phyloP scores from a whole-genome alignment of 345 rosid genomes.

The Hibiscus mutabilis region DNA sequence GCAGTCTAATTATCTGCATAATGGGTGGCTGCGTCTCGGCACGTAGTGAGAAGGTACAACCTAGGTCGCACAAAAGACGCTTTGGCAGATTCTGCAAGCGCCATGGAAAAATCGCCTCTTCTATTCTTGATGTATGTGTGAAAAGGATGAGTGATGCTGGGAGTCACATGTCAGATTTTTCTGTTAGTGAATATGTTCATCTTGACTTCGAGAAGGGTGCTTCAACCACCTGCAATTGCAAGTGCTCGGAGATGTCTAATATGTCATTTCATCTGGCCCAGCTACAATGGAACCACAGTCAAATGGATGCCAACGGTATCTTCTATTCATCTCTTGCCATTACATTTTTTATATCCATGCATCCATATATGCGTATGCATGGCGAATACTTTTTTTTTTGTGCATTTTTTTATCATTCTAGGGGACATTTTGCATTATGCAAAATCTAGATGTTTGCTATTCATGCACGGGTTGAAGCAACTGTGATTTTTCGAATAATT shows the following conservation, averaged over 20 bases:
- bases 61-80: constrained; percentile 20
- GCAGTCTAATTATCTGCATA: constrained; percentile 6
- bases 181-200: constrained; percentile 44
- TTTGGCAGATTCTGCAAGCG: constrained; percentile 24
- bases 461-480: background rate
- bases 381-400: background rate
- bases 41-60: constrained; percentile 10
- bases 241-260: constrained; percentile 44
- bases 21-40: constrained; percentile 86
- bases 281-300: constrained; percentile 53
- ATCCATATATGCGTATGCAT: background rate
- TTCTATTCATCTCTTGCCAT: background rate
- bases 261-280: constrained; percentile 49
- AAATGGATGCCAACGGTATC: constrained; percentile 38
- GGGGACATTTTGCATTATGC: background rate
- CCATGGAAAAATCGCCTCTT: constrained; percentile 39
- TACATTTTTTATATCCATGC: background rate
- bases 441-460: background rate
- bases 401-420: background rate
- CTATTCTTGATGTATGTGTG: background rate
- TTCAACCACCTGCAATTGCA: constrained; percentile 38
- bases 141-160: constrained; percentile 32
- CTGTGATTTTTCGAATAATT: background rate
- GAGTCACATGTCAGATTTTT: constrained; percentile 26
- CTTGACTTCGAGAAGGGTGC: constrained; percentile 47